Conservation (phyloP, 371 early-diverging fungal genomes). For the Actinomortierella wolfii region DNA sequence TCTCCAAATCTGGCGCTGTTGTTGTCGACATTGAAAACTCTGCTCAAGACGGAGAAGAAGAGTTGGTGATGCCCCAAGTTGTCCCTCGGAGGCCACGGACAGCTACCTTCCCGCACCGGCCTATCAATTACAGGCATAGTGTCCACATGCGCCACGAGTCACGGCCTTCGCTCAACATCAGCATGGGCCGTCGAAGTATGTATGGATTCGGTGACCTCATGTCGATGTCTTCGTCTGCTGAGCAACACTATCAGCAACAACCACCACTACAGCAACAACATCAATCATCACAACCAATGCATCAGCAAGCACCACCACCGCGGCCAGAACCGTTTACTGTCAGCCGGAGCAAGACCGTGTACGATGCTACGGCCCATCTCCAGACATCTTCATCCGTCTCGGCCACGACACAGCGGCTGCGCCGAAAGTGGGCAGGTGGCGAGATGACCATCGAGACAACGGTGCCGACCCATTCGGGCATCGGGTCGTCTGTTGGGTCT, state of each 20-base stretch:
- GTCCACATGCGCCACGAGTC: no score
- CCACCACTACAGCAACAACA: not conserved
- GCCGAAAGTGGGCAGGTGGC: conserved; percentile 10
- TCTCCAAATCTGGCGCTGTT: no score
- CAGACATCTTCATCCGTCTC: not conserved
- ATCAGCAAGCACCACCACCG: not conserved
- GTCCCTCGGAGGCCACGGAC: no score
- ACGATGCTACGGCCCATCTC: not conserved
- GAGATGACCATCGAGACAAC: conserved; percentile 3
- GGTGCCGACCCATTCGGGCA: not conserved
- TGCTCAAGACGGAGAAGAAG: no score
- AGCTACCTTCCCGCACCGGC: no score
- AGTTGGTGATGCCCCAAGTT: no score
- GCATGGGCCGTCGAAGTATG: no score
- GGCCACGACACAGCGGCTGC: not conserved
- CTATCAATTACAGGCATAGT: no score
- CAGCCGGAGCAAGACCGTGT: not conserved
- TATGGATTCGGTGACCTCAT: no score
- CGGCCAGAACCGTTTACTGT: not conserved
- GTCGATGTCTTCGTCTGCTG: not conserved
- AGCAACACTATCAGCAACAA: conserved; percentile 3
- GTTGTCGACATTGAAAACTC: no score
- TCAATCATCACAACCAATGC: not conserved
- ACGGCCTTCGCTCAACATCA: no score
- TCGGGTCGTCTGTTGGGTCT: not conserved